Base-by-base conservation (phyloP, 2,329 filamentous ascomycete genomes). In the Ophiostoma pallidulum region DNA sequence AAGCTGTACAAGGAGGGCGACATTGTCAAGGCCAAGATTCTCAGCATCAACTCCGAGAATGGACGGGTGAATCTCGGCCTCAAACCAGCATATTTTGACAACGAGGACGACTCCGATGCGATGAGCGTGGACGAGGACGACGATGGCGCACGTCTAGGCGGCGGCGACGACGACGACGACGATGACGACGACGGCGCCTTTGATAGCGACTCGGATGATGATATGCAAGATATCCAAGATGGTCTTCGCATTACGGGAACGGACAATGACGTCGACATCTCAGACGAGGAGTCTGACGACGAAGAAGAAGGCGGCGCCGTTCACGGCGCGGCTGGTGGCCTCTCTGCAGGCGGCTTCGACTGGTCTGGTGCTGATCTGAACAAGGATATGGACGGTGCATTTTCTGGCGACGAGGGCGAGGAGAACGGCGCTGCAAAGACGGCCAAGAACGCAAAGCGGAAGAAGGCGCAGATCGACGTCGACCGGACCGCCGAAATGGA, bases 401-500 rank as follows among this genome's bases (percentile, higher is more conserved):
- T 75, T 26, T 65, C 67, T 1, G 74, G 77, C 12, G 53, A 52
- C 16, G 45, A 48, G 26, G 56, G 63, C 28, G 59, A 66, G 16
- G 41, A 35, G 5, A 41, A 32, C 7, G 38, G n/a, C 4, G 35
- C 33, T 38, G 33, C 31, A 8, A 41, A 39, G 19, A 41, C 33
- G 73, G 73, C 60, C 72, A 68, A 57, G 61, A 63, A 57, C 57
- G 63, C 64, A 56, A 85, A 83, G 69, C 83, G 82, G 62, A 88
- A 82, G 69, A 91, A 88, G 70, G 72, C 81, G 2, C 82, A 85
- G 58, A 86, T 90, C 59, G 82, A 91, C 57, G 75, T 92, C 44
- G 94, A 98, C 62, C 81, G 81, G 54, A 98, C 91, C 4, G 92
- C 85, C n/a, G 86, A 95, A 57, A 78, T 98, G 10, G 89, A 96